phyloP scores from a whole-genome alignment of 257 asterid species.

The Coffea eugenioides region DNA sequence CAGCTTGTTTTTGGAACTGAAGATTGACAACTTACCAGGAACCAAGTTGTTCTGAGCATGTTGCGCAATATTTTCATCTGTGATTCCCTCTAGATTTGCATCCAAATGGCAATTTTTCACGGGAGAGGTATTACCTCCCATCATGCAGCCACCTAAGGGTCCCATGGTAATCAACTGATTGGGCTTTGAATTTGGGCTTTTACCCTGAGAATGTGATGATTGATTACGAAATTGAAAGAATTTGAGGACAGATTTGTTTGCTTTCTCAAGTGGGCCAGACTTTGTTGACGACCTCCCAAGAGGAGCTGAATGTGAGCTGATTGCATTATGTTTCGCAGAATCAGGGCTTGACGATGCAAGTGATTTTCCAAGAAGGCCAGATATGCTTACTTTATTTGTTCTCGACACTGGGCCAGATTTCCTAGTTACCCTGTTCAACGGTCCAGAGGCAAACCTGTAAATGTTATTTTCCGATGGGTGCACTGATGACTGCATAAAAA shows the following conservation, averaged over 20 bases:
- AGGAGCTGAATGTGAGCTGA: slow-evolving; percentile 62
- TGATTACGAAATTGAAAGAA: slow-evolving; percentile 65
- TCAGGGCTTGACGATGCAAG: slow-evolving; percentile 36
- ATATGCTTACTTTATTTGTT: slow-evolving; percentile 34
- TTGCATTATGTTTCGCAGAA: slow-evolving; percentile 34
- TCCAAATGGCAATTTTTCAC: slow-evolving; percentile 21
- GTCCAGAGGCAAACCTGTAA: slow-evolving; percentile 51
- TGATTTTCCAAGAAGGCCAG: slow-evolving; percentile 61
- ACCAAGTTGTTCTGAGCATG: slow-evolving; percentile 30
- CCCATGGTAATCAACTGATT: slow-evolving; percentile 30
- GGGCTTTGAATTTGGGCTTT: slow-evolving; percentile 31
- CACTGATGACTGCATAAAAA: slow-evolving; percentile 69
- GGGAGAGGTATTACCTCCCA: slow-evolving; percentile 39
- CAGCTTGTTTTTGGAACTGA: slow-evolving; percentile 40
- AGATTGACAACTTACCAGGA: slow-evolving; percentile 25
- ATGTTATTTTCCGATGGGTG: slow-evolving; percentile 64
- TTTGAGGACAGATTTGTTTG: slow-evolving; percentile 41
- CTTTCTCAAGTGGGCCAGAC: slow-evolving; percentile 41
- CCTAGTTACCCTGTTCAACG: slow-evolving; percentile 41
- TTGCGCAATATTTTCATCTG: slow-evolving; percentile 18
- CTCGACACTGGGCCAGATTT: slow-evolving; percentile 65
- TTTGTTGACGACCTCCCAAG: slow-evolving; percentile 48
- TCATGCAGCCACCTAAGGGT: slow-evolving; percentile 38
- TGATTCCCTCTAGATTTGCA: slow-evolving; percentile 15
- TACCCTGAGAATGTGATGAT: slow-evolving; percentile 36